Evolutionary conservation across 495 filamentous ascomycete genomes (phyloP).

Genomic region (Aspergillus asperescens): DNA sequence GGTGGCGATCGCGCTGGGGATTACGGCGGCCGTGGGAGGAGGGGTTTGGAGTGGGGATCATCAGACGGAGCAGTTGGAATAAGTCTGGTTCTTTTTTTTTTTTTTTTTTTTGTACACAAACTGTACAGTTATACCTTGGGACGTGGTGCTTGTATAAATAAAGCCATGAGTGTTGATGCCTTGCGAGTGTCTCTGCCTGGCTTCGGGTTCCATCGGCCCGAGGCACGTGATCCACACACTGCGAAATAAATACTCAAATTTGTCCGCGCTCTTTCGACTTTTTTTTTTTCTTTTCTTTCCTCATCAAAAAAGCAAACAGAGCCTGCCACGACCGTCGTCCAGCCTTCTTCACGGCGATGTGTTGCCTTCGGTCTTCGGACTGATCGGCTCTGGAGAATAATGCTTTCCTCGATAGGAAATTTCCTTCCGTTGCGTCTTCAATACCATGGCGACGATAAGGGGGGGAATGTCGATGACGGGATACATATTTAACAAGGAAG

Average conservation of each 20-base stretch:
- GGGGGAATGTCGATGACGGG: conserved; percentile 63
- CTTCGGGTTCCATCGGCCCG: too few species aligned
- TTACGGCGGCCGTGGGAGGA: conserved; percentile 55
- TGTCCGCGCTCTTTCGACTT: conserved; percentile 13
- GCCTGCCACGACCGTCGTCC: conserved; percentile 61
- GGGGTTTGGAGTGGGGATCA: conserved; percentile 48
- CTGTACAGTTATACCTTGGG: background rate
- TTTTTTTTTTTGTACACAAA: background rate
- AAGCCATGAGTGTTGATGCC: too few species aligned
- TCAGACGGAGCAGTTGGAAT: conserved; percentile 17
- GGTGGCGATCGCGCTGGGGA: conserved; percentile 58
- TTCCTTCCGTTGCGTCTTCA: conserved; percentile 56
- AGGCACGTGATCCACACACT: conserved; percentile 25
- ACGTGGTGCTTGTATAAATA: too few species aligned
- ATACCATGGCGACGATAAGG: conserved; percentile 63
- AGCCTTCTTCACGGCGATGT: conserved; percentile 52
- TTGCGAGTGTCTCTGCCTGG: too few species aligned
- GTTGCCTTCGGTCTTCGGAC: conserved; percentile 53
- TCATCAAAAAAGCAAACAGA: conserved; percentile 54
- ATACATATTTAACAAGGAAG: too few species aligned
- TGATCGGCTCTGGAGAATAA: conserved; percentile 55
- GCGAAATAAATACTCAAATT: conserved; percentile 31
- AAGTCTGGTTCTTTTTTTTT: background rate
- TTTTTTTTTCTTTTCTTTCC: conserved; percentile 39
- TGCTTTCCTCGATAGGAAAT: conserved; percentile 61